Evolutionary conservation across 2,329 filamentous ascomycete species (phyloP), one percentile per base, ranked within the genome.

Genomic region (Pseudocercospora pini-densiflorae): DNA sequence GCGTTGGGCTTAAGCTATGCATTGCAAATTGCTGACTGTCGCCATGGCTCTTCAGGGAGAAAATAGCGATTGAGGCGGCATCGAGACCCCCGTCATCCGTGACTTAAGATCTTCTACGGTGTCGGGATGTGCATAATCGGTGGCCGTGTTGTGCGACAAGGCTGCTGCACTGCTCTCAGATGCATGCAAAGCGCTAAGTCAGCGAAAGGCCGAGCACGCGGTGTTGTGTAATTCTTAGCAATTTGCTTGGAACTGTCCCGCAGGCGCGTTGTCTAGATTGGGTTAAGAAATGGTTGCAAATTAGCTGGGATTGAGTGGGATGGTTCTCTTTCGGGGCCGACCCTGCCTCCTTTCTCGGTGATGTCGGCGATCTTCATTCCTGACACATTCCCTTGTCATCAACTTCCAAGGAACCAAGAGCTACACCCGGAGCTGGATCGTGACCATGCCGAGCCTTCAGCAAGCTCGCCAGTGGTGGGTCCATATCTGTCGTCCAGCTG

Each of bases 21-120:
- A 55, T 55, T 55, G 51, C 51, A 33, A 55, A 55, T 55, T 19
- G 51, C 51, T 55, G 51, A 55, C 51, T 43, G 40, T 43, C 40
- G 40, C 16, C 40, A 43, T 43, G 40, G 40, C 40, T 19, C 7
- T 43, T 9, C n/a, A 43, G 19, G 16, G 23, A n/a, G 27, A 27
- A 10, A 8, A 12, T 55, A 55, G 51, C 51, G 23, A 29, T 12
- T 31, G 16, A 27, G 21, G 19, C 47, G 23, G 23, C 10, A 51
- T 12, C 8, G 21, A 24, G 19, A 14, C 21, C 23, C 47, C 47
- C 21, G 47, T 23, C 47, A 51, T 51, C 10, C 47, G 23, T 51
- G 47, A 43, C 40, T 43, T 43, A 1, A 43, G 40, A 8, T 43
- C 40, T 43, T 43, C 5, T 19, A 8, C n/a, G 5, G 40, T 19